phyloP scores from a whole-genome alignment of 2,329 filamentous ascomycete species.

The Colletotrichum limetticola region DNA sequence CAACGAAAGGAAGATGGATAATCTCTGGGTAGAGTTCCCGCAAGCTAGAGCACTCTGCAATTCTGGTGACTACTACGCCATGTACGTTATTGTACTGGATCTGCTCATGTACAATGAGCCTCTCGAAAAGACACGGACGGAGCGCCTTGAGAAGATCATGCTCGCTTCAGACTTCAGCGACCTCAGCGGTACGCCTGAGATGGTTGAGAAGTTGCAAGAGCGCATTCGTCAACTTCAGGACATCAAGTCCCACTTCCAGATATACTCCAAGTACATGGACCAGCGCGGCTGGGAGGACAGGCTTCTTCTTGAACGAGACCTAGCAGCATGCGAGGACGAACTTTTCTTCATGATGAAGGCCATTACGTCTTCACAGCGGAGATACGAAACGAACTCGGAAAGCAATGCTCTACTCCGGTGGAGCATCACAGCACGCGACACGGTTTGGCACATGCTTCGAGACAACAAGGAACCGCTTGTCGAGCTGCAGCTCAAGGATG shows the following conservation, averaged over 20 bases:
- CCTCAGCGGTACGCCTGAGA: slow-evolving; percentile 89
- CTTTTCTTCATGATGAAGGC: slow-evolving; percentile 99
- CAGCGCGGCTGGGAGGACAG: slow-evolving; percentile 92
- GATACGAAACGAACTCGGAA: slow-evolving; percentile 77
- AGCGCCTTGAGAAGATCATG: slow-evolving; percentile 98
- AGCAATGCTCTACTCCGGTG: slow-evolving; percentile 86
- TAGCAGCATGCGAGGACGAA: slow-evolving; percentile 92
- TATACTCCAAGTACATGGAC: slow-evolving; percentile 88
- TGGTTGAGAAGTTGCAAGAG: slow-evolving; percentile 91
- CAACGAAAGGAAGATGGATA: slow-evolving; percentile 87
- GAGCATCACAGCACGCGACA: slow-evolving; percentile 93
- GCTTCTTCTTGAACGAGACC: slow-evolving; percentile 86
- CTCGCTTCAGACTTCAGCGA: slow-evolving; percentile 98
- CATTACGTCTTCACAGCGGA: slow-evolving; percentile 94
- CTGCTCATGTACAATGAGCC: slow-evolving; percentile 96
- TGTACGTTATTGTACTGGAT: slow-evolving; percentile 98
- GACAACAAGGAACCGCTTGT: slow-evolving; percentile 89
- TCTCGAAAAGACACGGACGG: slow-evolving; percentile 94
- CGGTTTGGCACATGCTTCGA: slow-evolving; percentile 96
- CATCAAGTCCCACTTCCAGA: slow-evolving; percentile 96
- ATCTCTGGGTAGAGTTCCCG: slow-evolving; percentile 96
- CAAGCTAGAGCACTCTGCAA: slow-evolving; percentile 95
- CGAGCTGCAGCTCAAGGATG: slow-evolving; percentile 91
- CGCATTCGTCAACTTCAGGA: slow-evolving; percentile 94
- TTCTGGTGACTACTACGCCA: slow-evolving; percentile 95